Evolutionary conservation across 1,139 yeast genomes (phyloP).

Genomic region (Eremothecium coryli): DNA sequence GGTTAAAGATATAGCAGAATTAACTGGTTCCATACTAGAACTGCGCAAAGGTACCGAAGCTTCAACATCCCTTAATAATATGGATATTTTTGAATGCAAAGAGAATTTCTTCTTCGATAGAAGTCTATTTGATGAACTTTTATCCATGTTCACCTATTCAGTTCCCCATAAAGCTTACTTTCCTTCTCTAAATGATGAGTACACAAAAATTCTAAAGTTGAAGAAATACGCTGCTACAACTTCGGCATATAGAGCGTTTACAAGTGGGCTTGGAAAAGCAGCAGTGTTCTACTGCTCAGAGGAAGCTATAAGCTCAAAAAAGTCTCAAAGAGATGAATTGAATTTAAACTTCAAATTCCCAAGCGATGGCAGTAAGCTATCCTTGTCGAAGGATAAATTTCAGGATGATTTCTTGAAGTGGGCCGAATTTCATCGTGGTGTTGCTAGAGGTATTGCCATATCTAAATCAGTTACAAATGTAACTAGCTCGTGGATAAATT

Average conservation of each 20-base stretch:
- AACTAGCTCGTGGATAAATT: constrained; percentile 87
- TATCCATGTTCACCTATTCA: constrained; percentile 36
- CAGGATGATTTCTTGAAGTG: constrained; percentile 50
- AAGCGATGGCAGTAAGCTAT: constrained; percentile 47
- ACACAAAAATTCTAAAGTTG: constrained; percentile 20
- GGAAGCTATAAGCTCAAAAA: constrained; percentile 74
- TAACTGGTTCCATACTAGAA: constrained; percentile 3
- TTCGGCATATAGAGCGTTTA: constrained; percentile 62
- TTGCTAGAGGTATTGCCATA: constrained; percentile 73
- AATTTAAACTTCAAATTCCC: constrained; percentile 68
- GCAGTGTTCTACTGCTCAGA: constrained; percentile 60
- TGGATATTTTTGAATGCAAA: constrained; percentile 3
- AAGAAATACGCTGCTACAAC: constrained; percentile 59
- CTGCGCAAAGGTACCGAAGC: constrained; percentile 3
- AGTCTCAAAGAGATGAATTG: constrained; percentile 68
- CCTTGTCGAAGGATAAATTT: constrained; percentile 47
- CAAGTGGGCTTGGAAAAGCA: constrained; percentile 73
- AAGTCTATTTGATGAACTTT: constrained; percentile 43
- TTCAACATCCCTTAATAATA: not conserved
- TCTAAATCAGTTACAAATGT: constrained; percentile 62
- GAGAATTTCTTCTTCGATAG: constrained; percentile 3
- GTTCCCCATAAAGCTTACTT: constrained; percentile 21
- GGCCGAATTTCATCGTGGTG: constrained; percentile 94
- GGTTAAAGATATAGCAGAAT: constrained; percentile 3
- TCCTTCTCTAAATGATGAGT: constrained; percentile 20